phyloP scores from a whole-genome alignment of 345 rosid species.

The Orychophragmus violaceus region DNA sequence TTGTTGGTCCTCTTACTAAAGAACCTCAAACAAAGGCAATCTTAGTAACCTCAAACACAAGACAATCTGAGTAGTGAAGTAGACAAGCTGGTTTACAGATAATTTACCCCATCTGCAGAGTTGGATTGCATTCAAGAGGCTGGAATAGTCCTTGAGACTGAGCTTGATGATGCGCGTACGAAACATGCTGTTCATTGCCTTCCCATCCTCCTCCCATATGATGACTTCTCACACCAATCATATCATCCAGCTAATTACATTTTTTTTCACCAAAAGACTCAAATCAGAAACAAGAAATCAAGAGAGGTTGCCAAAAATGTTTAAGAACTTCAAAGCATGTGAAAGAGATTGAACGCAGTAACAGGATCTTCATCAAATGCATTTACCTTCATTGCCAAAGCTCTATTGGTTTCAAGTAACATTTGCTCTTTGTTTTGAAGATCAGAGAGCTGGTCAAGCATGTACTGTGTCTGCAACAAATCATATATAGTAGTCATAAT shows the following conservation, averaged over 20 bases:
- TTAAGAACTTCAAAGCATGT: not conserved
- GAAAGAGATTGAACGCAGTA: not conserved
- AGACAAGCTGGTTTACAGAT: not conserved
- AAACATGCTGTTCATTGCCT: constrained; percentile 45
- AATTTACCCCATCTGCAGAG: constrained; percentile 88
- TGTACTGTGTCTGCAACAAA: constrained; percentile 70
- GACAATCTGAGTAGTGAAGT: not conserved
- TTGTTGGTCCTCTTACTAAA: not conserved
- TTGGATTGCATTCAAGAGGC: constrained; percentile 87
- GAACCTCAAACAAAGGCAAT: not conserved
- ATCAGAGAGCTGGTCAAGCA: constrained; percentile 93
- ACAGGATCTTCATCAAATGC: constrained; percentile 5
- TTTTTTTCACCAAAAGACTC: not conserved
- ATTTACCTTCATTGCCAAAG: constrained; percentile 64
- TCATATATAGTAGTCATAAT: constrained; percentile 2
- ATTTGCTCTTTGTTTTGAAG: constrained; percentile 91
- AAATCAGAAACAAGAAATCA: not conserved
- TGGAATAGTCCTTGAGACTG: constrained; percentile 70
- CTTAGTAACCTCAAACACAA: not conserved
- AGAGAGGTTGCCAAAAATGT: not conserved
- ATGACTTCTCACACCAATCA: constrained; percentile 51
- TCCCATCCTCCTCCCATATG: constrained; percentile 67
- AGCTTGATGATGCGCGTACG: constrained; percentile 52
- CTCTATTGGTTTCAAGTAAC: constrained; percentile 82
- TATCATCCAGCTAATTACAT: constrained; percentile 59